A percentile compares a stretch with the other conserved stretches of the same genome.
Conservation (phyloP, 371 early-diverging fungal genomes). For the Mucor circinelloides region DNA sequence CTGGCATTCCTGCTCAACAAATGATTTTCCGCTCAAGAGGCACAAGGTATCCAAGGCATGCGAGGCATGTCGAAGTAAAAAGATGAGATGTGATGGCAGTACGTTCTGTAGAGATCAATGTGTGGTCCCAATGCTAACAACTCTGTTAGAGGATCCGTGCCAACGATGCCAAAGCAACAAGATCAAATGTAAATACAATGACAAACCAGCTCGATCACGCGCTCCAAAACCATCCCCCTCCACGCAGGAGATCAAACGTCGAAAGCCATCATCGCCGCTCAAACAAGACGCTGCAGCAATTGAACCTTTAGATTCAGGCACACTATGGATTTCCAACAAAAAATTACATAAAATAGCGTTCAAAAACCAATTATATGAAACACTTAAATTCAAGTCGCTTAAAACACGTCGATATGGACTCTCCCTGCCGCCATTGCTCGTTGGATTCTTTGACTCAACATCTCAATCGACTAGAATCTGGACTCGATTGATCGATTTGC, state of each 20-base stretch:
- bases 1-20: slow-evolving; percentile 34
- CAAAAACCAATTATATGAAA: slow-evolving; percentile 15
- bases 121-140: background rate
- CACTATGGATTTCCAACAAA: background rate
- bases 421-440: slow-evolving; percentile 33
- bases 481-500: slow-evolving; percentile 17
- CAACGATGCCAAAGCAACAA: slow-evolving; percentile 27
- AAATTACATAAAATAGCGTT: slow-evolving; percentile 14
- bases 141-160: slow-evolving; percentile 21
- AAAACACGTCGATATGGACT: slow-evolving; percentile 19
- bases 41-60: slow-evolving; percentile 34
- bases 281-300: background rate
- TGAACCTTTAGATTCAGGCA: background rate
- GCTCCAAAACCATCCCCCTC: background rate
- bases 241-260: no score
- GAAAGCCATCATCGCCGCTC: background rate
- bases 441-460: slow-evolving; percentile 37
- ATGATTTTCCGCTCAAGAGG: slow-evolving; percentile 31
- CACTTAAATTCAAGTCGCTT: background rate
- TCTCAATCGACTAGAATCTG: slow-evolving; percentile 32
- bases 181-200: slow-evolving; percentile 22
- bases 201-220: slow-evolving; percentile 17
- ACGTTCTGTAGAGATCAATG: background rate
- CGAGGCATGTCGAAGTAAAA: slow-evolving; percentile 30
- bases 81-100: slow-evolving; percentile 36